Conservation (phyloP, 106 monocot genomes). For the Dendrobium huoshanense region DNA sequence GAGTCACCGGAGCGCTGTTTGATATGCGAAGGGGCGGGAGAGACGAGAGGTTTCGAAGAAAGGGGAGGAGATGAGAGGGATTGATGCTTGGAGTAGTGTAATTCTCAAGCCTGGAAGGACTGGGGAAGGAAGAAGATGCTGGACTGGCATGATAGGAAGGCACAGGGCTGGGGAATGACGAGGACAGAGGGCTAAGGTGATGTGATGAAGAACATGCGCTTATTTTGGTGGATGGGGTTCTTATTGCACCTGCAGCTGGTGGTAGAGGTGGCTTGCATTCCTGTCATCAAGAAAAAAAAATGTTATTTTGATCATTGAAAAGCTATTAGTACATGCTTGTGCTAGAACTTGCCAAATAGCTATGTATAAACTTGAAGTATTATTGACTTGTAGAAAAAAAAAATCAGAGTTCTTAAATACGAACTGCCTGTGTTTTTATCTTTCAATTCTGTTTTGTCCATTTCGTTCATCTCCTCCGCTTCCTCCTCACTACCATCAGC, state of each 20-base stretch:
- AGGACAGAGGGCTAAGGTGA: slow-evolving; percentile 39
- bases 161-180: slow-evolving; percentile 65
- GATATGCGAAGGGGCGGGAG: slow-evolving; percentile 87
- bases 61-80: slow-evolving; percentile 70
- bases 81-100: slow-evolving; percentile 13
- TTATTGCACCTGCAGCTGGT: slow-evolving; percentile 9
- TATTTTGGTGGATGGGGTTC: slow-evolving; percentile 34
- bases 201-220: slow-evolving; percentile 16
- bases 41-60: slow-evolving; percentile 61
- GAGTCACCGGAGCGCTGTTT: slow-evolving; percentile 81
- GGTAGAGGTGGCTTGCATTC: slow-evolving; percentile 51
- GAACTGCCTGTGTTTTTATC: too few species aligned
- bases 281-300: slow-evolving; percentile 23
- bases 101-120: slow-evolving; percentile 51
- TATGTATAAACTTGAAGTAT: too few species aligned
- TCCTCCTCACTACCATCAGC: too few species aligned
- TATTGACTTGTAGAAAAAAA: too few species aligned
- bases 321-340: too few species aligned
- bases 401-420: too few species aligned
- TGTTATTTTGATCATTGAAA: not conserved
- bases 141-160: slow-evolving; percentile 87
- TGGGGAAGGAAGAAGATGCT: slow-evolving; percentile 72
- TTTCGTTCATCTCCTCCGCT: too few species aligned
- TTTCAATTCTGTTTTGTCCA: too few species aligned
- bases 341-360: too few species aligned